Conservation (phyloP, 768 basidiomycete species). For the Tylopilus sp. region DNA sequence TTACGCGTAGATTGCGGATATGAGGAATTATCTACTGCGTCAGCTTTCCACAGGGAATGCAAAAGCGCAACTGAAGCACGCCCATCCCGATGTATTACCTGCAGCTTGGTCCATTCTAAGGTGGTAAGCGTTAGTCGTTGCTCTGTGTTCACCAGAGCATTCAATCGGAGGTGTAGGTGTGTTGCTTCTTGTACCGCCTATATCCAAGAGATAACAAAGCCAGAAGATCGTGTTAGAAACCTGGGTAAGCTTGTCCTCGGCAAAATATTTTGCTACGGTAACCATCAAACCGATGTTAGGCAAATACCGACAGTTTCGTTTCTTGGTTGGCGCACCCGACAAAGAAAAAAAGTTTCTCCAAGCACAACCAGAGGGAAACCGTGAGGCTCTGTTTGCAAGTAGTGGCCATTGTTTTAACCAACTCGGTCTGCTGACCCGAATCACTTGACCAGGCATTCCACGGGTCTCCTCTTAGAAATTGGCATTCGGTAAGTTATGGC, state of each 20-base stretch:
- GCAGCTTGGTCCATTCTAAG: conserved; percentile 66
- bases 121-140: conserved; percentile 39
- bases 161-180: conserved; percentile 43
- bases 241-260: conserved; percentile 36
- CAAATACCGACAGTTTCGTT: conserved; percentile 51
- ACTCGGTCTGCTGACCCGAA: neutral
- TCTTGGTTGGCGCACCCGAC: conserved; percentile 69
- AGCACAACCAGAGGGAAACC: conserved; percentile 40
- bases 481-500: conserved; percentile 55
- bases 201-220: conserved; percentile 56
- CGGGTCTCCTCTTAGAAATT: conserved; percentile 60
- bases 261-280: neutral
- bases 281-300: neutral
- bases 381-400: conserved; percentile 19
- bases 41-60: conserved; percentile 48
- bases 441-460: conserved; percentile 56
- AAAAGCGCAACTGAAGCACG: conserved; percentile 52
- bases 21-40: conserved; percentile 55
- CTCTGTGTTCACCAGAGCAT: neutral
- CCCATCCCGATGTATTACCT: conserved; percentile 45
- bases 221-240: conserved; percentile 52
- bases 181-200: conserved; percentile 72
- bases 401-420: neutral
- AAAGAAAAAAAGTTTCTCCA: conserved; percentile 63
- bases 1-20: conserved; percentile 44